These are phyloP conservation scores for Nymphaea thermarum DNA, from an alignment of 164 flowering plant genomes.

Conservation along the genomic window DNA sequence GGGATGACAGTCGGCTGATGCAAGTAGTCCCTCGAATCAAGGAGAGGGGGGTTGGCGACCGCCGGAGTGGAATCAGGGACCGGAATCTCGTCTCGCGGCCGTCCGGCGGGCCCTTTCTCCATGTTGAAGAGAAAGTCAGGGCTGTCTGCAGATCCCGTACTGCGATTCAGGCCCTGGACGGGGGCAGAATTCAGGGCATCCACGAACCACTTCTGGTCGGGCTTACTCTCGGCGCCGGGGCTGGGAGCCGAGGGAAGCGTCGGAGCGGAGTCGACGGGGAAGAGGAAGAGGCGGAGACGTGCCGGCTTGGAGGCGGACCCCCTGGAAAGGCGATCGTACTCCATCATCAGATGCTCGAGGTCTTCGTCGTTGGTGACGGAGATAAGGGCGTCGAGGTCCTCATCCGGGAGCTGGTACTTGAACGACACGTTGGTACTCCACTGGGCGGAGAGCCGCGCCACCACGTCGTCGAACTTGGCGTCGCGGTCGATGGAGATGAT, in stretches of 20 bases:
- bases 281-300: conserved; percentile 49
- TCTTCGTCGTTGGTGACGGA: conserved; percentile 82
- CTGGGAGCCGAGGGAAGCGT: conserved; percentile 10
- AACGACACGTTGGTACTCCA: conserved; percentile 29
- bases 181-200: conserved; percentile 62
- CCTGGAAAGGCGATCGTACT: conserved; percentile 56
- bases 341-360: conserved; percentile 75
- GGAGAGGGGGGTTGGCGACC: background rate
- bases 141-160: conserved; percentile 15
- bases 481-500: conserved; percentile 63
- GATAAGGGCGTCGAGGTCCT: conserved; percentile 71
- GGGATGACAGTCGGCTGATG: background rate
- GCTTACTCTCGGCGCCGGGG: conserved; percentile 14
- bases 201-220: conserved; percentile 62
- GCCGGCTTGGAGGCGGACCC: conserved; percentile 41
- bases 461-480: conserved; percentile 23
- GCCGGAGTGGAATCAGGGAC: background rate
- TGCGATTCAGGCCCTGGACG: conserved; percentile 27
- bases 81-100: background rate
- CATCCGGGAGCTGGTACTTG: conserved; percentile 81
- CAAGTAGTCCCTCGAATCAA: too few relatives aligned
- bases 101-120: background rate
- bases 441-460: conserved; percentile 36
- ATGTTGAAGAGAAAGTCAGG: too few relatives aligned
- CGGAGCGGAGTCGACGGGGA: conserved; percentile 11